A percentile compares a stretch with the other conserved stretches of the same genome.
Conservation (phyloP, 2,329 filamentous ascomycete genomes). For the Anthostomella pinea region DNA sequence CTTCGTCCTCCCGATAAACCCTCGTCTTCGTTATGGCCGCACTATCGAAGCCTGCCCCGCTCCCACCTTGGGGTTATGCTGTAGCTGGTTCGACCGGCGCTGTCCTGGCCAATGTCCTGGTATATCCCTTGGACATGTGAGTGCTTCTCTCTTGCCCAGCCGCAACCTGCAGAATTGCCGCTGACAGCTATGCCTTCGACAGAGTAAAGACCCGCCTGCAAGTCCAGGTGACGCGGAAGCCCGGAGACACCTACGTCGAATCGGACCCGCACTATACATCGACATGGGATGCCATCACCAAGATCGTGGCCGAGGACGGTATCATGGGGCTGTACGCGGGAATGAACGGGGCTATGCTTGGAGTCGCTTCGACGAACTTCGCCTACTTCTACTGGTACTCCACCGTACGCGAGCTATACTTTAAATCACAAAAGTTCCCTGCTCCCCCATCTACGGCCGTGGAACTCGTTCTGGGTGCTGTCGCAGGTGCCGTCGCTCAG, state of each 20-base stretch:
- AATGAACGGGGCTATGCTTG: slow-evolving; percentile 80
- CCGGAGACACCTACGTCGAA: slow-evolving; percentile 41
- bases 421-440: slow-evolving; percentile 52
- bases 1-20: no score
- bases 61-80: slow-evolving; percentile 91
- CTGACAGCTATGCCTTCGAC: slow-evolving; percentile 15
- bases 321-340: slow-evolving; percentile 81
- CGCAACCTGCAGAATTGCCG: slow-evolving; percentile 2
- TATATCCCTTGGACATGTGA: slow-evolving; percentile 96
- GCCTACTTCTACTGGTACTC: slow-evolving; percentile 99
- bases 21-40: slow-evolving; percentile 42
- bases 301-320: slow-evolving; percentile 80
- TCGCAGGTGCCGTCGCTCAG: slow-evolving; percentile 88
- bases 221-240: slow-evolving; percentile 76
- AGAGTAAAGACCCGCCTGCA: slow-evolving; percentile 96
- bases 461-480: slow-evolving; percentile 81
- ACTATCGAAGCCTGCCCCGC: slow-evolving; percentile 62
- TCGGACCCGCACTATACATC: slow-evolving; percentile 75
- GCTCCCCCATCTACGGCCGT: slow-evolving; percentile 70
- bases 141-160: slow-evolving; percentile 31
- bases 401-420: slow-evolving; percentile 77
- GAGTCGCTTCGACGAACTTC: slow-evolving; percentile 96
- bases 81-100: slow-evolving; percentile 90
- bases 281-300: slow-evolving; percentile 82
- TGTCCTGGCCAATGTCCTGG: slow-evolving; percentile 88